Base-by-base conservation (phyloP, 1,284 basidiomycete species). In the Puccinia hordei region DNA sequence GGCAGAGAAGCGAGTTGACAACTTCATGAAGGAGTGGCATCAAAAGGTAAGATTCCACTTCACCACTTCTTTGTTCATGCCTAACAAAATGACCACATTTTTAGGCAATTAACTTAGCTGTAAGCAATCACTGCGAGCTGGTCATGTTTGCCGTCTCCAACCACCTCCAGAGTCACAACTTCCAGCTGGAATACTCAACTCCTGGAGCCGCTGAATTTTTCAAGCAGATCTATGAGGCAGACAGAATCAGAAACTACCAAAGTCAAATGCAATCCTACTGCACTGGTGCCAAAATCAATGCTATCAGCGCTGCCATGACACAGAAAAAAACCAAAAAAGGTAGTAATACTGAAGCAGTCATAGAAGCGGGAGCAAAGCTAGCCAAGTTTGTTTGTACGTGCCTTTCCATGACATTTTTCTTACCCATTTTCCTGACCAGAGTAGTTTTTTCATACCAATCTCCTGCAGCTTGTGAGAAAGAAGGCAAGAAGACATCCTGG, bases 131-230 rank as follows among this genome's bases (percentile, higher is more conserved):
- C 27, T 68, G 66, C n/a, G 66, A 68, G 10, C 17, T 68, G 10
- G 66, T 68, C 9, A 46, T 68, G 66, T 68, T 68, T 49, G 66
- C 66, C 27, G 66, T 68, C 1, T 68, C 66, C 22, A 68, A 24
- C 15, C 66, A 68, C 66, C 66, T 68, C 3, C 10, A 24, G 38
- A 33, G 27, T 17, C 6, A 68, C 24, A 68, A 68, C 13, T 68
- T 68, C 13, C 66, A 68, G 24, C 41, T 46, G 17, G 27, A 1
- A 2, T 35, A 38, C 9, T 13, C 66, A 0, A 68, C 66, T 0
- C 41, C 66, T 5, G 66, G 66, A 6, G 66, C 66, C 3, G 66
- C 46, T 4, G 66, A 68, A 12, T 68, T 68, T 51, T 41, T 68
- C 41, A 44, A 68, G 27, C 41, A 68, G 27, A 68, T 68, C 1